Conservation (phyloP, 2,329 filamentous ascomycete genomes). For the Aspergillus candidus region DNA sequence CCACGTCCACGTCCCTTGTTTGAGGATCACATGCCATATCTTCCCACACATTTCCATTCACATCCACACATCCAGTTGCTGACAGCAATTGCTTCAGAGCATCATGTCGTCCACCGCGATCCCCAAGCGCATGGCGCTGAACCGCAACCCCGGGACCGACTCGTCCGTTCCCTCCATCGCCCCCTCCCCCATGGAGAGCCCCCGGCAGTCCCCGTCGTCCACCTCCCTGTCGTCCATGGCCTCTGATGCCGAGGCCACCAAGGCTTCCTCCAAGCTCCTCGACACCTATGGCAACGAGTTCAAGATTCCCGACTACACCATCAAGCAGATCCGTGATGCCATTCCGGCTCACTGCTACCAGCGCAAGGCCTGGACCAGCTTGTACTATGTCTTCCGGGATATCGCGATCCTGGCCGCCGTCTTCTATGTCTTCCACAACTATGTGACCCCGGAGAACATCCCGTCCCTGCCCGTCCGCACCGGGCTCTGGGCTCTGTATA, state of each 20-base stretch:
- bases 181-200: conserved; percentile 54
- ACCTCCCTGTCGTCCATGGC: conserved; percentile 89
- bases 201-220: conserved; percentile 64
- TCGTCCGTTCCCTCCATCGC: conserved; percentile 51
- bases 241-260: conserved; percentile 56
- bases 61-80: not conserved
- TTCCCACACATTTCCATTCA: too few relatives aligned
- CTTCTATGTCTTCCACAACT: conserved; percentile 86
- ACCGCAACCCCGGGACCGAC: conserved; percentile 49
- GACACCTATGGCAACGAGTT: conserved; percentile 96
- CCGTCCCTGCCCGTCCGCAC: conserved; percentile 63
- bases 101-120: conserved; percentile 48
- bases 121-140: conserved; percentile 43
- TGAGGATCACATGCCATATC: too few relatives aligned
- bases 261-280: conserved; percentile 52
- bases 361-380: conserved; percentile 68
- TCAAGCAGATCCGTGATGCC: conserved; percentile 94
- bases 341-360: conserved; percentile 97
- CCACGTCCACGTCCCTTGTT: not conserved
- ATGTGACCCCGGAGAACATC: conserved; percentile 76
- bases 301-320: conserved; percentile 87
- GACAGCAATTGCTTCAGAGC: not conserved
- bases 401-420: conserved; percentile 63
- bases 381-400: conserved; percentile 82
- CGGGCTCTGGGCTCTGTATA: conserved; percentile 61